phyloP scores from a whole-genome alignment of 495 filamentous ascomycete species.

The Talaromyces liani region DNA sequence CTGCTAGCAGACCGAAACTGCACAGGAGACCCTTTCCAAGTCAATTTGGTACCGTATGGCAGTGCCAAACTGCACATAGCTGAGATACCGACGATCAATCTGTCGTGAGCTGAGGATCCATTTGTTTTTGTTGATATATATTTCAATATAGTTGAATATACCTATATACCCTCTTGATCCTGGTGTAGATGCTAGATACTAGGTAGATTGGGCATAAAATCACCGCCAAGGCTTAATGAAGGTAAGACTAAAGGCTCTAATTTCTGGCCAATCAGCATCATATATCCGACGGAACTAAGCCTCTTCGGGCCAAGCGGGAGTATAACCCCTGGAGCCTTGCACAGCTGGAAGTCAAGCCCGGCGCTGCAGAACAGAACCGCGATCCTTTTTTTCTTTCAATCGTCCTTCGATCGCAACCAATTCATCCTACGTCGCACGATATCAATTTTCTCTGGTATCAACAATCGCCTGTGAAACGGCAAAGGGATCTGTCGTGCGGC shows the following conservation, averaged over 20 bases:
- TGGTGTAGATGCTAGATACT: neutral
- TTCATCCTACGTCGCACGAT: neutral
- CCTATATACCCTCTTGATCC: neutral
- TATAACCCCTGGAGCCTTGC: neutral
- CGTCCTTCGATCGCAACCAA: neutral
- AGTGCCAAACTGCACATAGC: slow-evolving; percentile 53
- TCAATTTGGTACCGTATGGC: slow-evolving; percentile 47
- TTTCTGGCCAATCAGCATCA: neutral
- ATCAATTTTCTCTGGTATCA: neutral
- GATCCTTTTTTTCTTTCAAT: neutral
- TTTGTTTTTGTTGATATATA: neutral
- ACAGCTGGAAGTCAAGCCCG: neutral
- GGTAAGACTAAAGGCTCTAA: neutral
- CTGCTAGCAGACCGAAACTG: slow-evolving; percentile 24
- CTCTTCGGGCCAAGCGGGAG: neutral
- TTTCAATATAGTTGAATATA: slow-evolving; percentile 1
- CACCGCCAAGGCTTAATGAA: neutral
- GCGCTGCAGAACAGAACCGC: neutral
- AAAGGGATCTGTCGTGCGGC: neutral
- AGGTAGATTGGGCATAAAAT: neutral
- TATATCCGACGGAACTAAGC: neutral
- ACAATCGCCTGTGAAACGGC: neutral
- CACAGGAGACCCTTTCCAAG: slow-evolving; percentile 30
- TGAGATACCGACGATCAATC: slow-evolving; percentile 37
- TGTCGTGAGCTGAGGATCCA: neutral